These are phyloP conservation scores for Prunus mume DNA, from an alignment of 306 rosid species.

Conservation along the genomic window DNA sequence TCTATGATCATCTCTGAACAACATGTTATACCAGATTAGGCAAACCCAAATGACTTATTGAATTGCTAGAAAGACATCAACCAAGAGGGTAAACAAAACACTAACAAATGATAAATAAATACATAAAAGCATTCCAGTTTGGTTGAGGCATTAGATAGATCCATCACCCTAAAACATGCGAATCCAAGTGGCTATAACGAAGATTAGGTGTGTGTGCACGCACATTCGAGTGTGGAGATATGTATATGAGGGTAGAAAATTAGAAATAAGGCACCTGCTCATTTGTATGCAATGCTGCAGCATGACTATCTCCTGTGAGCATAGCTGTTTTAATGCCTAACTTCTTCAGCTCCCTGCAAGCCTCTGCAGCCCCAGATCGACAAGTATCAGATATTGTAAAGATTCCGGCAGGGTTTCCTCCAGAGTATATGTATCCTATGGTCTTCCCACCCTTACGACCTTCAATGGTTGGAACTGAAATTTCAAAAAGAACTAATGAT, in stretches of 20 bases:
- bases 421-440: slow-evolving; percentile 67
- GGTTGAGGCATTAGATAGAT: no score
- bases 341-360: slow-evolving; percentile 55
- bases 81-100: no score
- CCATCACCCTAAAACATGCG: no score
- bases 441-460: slow-evolving; percentile 64
- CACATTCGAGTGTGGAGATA: neutral
- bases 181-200: no score
- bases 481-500: slow-evolving; percentile 12
- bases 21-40: no score
- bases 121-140: no score
- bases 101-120: no score
- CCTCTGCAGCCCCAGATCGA: slow-evolving; percentile 71
- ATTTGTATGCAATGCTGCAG: slow-evolving; percentile 73
- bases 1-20: no score
- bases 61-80: no score
- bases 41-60: no score
- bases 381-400: slow-evolving; percentile 75
- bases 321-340: slow-evolving; percentile 76
- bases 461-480: slow-evolving; percentile 53
- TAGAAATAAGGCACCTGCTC: slow-evolving; percentile 52
- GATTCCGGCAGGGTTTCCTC: slow-evolving; percentile 48
- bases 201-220: no score
- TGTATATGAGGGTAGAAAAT: neutral
- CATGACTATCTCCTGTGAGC: slow-evolving; percentile 86